A percentile compares a stretch with the other conserved stretches of the same genome.
Evolutionary conservation across 345 rosid genomes (phyloP).

Genomic region (Fremontodendron californicum): DNA sequence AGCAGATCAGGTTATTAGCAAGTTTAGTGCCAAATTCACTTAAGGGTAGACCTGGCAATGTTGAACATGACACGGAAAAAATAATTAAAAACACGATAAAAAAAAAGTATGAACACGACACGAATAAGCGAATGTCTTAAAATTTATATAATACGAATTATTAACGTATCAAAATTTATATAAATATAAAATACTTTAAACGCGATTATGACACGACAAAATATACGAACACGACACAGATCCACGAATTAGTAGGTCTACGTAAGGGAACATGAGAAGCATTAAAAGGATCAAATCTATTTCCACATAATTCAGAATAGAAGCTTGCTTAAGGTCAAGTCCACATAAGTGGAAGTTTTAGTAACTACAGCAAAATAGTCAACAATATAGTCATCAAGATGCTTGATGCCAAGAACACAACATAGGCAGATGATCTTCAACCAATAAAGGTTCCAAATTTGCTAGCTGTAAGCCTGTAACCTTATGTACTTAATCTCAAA

Average conservation of each 20-base stretch:
- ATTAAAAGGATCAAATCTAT: background rate
- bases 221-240: no score
- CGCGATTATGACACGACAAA: no score
- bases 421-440: background rate
- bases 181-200: no score
- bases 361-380: background rate
- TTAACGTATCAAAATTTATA: no score
- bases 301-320: background rate
- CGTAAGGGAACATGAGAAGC: background rate
- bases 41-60: no score
- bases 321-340: conserved; percentile 3
- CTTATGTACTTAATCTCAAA: background rate
- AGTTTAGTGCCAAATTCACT: background rate
- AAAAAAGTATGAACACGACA: no score
- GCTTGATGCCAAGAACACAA: conserved; percentile 1
- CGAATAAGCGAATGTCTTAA: no score
- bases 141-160: no score
- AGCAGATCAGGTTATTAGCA: background rate
- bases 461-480: background rate
- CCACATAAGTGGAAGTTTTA: background rate
- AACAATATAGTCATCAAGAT: background rate
- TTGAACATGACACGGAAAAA: no score
- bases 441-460: background rate
- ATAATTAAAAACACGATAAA: no score
- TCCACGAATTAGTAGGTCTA: no score